Percentiles rank a stretch among this genome's conserved stretches.
phyloP scores from a whole-genome alignment of 345 rosid species.

The Moringa oleifera region DNA sequence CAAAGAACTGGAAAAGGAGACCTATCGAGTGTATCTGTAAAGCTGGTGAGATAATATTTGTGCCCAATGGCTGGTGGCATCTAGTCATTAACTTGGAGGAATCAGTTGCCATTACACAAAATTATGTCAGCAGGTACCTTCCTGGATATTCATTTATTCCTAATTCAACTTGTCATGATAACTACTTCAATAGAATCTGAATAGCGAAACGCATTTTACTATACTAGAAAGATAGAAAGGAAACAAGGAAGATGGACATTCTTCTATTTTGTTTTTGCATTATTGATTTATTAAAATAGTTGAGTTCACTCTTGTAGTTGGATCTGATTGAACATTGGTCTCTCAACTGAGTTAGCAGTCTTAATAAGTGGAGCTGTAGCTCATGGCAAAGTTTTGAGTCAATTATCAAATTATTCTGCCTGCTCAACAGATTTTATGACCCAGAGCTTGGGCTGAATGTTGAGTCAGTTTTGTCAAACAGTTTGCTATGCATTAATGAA shows the following conservation, averaged over 20 bases:
- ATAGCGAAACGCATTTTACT: too few species aligned
- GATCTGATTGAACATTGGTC: not conserved
- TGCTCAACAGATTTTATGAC: too few species aligned
- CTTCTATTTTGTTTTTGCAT: not conserved
- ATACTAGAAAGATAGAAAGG: too few species aligned
- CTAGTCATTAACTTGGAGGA: constrained; percentile 92
- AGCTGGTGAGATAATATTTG: constrained; percentile 93
- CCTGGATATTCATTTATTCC: not conserved
- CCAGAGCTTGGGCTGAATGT: too few species aligned
- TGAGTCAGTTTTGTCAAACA: too few species aligned
- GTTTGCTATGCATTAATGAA: too few species aligned
- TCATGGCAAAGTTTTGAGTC: too few species aligned
- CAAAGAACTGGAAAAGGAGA: constrained; percentile 65
- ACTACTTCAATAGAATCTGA: not conserved
- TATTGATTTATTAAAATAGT: not conserved
- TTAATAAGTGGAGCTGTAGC: too few species aligned
- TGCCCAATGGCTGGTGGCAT: constrained; percentile 99
- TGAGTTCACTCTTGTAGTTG: not conserved
- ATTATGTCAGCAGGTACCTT: constrained; percentile 83
- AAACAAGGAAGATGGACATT: not conserved
- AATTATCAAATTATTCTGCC: too few species aligned
- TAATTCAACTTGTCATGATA: not conserved
- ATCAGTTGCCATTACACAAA: constrained; percentile 91
- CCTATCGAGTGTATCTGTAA: constrained; percentile 90
- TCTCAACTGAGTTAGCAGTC: not conserved